These are phyloP conservation scores for Talaromyces sp. DNA, from an alignment of 2,329 filamentous ascomycete genomes.

Conservation along the genomic window DNA sequence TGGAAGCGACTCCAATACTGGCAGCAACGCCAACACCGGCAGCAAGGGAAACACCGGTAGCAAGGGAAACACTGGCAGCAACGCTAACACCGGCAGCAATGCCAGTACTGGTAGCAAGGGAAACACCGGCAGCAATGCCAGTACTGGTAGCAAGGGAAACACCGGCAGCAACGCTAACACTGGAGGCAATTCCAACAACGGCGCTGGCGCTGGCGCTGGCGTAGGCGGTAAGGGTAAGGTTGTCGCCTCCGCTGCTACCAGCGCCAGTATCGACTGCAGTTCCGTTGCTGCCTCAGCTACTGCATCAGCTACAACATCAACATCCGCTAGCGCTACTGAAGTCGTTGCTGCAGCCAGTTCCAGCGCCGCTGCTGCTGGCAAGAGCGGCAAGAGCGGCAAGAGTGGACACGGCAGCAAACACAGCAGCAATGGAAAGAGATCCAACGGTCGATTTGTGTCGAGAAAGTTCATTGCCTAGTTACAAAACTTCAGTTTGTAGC, in stretches of 20 bases:
- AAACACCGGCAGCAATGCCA: background rate
- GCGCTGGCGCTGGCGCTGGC: background rate
- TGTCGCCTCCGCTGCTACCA: background rate
- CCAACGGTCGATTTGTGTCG: slow-evolving; percentile 6
- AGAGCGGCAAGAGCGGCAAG: background rate
- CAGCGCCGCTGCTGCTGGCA: background rate
- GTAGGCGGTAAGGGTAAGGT: background rate
- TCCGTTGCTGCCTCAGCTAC: background rate
- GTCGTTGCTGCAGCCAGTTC: slow-evolving; percentile 7
- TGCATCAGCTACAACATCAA: background rate
- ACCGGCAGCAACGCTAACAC: slow-evolving; percentile 1
- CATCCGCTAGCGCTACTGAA: slow-evolving; percentile 5
- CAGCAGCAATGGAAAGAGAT: slow-evolving; percentile 9
- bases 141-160: background rate
- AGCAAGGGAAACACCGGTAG: background rate
- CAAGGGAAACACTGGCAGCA: background rate
- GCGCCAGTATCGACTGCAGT: background rate
- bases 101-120: background rate
- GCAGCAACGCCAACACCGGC: slow-evolving; percentile 31
- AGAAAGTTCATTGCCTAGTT: slow-evolving; percentile 9
- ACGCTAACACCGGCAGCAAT: slow-evolving; percentile 1
- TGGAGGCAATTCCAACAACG: background rate
- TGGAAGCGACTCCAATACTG: slow-evolving; percentile 10
- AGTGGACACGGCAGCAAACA: slow-evolving; percentile 12
- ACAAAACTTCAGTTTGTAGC: too few relatives aligned